A percentile compares a stretch with the other conserved stretches of the same genome.
Conservation (phyloP, 495 filamentous ascomycete species). For the Delitschia confertaspora region DNA sequence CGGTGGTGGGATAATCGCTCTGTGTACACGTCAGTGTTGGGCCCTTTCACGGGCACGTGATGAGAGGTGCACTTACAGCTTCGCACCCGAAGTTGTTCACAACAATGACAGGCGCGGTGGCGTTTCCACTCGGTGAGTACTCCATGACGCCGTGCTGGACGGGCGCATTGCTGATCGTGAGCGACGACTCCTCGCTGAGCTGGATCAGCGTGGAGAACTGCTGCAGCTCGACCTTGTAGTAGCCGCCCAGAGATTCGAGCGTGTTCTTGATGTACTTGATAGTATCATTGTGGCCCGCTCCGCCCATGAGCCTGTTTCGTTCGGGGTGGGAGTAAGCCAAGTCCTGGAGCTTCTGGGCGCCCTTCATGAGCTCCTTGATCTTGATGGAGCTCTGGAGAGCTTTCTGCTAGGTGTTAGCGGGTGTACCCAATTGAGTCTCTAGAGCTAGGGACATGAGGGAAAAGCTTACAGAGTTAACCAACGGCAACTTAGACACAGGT, state of each 20-base stretch:
- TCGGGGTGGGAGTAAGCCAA: constrained; percentile 42
- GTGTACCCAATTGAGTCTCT: no score
- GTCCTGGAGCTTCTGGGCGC: constrained; percentile 37
- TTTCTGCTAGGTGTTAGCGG: constrained; percentile 20
- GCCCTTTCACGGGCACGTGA: neutral
- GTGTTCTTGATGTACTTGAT: constrained; percentile 52
- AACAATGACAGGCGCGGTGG: constrained; percentile 39
- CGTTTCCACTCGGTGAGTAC: constrained; percentile 43
- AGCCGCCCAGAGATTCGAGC: constrained; percentile 40
- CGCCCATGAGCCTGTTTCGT: constrained; percentile 52
- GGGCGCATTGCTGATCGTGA: constrained; percentile 31
- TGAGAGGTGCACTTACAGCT: constrained; percentile 17
- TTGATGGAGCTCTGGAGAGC: constrained; percentile 38
- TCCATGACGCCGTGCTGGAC: constrained; percentile 32
- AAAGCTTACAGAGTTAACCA: constrained; percentile 9
- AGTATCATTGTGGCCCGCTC: constrained; percentile 53
- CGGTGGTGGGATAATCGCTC: constrained; percentile 47
- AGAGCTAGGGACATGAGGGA: neutral
- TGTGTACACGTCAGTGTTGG: constrained; percentile 12
- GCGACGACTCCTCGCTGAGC: constrained; percentile 24
- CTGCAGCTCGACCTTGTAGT: constrained; percentile 56
- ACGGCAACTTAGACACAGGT: constrained; percentile 5
- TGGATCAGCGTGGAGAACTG: constrained; percentile 41
- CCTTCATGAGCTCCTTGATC: constrained; percentile 33
- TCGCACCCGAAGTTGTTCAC: constrained; percentile 51